Evolutionary conservation across 2,329 filamentous ascomycete genomes (phyloP).

Genomic region (Didymella exigua): DNA sequence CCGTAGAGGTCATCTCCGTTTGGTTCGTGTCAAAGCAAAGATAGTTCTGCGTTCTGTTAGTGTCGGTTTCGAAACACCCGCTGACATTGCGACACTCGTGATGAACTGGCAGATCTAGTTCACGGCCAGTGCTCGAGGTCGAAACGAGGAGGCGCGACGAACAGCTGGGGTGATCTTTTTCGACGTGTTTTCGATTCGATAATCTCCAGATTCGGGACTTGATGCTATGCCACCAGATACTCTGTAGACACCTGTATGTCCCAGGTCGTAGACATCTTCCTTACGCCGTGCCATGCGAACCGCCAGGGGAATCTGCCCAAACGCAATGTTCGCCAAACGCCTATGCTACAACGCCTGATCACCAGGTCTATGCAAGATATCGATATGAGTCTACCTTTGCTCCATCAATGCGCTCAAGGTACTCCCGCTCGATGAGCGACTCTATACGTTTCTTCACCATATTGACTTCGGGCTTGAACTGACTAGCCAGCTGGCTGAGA

Average conservation of each 20-base stretch:
- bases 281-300: constrained; percentile 16
- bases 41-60: constrained; percentile 3
- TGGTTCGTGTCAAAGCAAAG: background rate
- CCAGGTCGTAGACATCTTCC: constrained; percentile 1
- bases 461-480: constrained; percentile 76
- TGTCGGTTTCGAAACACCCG: constrained; percentile 12
- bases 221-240: constrained; percentile 1
- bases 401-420: constrained; percentile 76
- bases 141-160: background rate
- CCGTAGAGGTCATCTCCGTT: background rate
- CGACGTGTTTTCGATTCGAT: background rate
- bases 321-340: constrained; percentile 20
- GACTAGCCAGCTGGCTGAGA: constrained; percentile 68
- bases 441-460: constrained; percentile 85
- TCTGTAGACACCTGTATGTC: constrained; percentile 1
- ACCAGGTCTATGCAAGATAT: constrained; percentile 66
- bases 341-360: constrained; percentile 1
- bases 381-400: constrained; percentile 67
- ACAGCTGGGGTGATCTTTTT: background rate
- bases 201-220: background rate
- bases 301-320: constrained; percentile 12
- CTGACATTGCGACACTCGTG: constrained; percentile 4
- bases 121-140: background rate
- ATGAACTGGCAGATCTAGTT: background rate
- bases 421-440: constrained; percentile 76